Conservation (phyloP, 192 early-diverging fungal species). For the Coemansia sp. region DNA sequence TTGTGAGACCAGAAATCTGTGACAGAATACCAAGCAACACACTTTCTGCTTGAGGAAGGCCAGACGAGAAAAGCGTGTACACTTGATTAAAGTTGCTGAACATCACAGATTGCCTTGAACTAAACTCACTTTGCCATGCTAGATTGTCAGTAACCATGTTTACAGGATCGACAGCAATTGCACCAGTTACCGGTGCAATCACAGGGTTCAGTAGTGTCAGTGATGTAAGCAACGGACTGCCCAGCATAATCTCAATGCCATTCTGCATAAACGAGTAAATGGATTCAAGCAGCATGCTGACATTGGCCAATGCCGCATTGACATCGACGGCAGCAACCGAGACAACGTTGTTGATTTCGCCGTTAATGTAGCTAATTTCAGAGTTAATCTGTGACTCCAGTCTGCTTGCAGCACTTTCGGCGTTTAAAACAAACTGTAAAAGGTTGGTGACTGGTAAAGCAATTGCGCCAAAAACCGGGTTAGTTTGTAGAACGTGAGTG, state of each 20-base stretch:
- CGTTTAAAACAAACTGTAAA: constrained; percentile 17
- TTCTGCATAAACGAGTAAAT: constrained; percentile 35
- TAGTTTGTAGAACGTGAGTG: constrained; percentile 12
- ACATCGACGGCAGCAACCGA: constrained; percentile 18
- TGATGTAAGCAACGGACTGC: constrained; percentile 30
- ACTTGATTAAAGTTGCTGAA: constrained; percentile 17
- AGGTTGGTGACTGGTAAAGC: constrained; percentile 39
- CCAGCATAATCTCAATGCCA: constrained; percentile 21
- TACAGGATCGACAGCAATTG: constrained; percentile 26
- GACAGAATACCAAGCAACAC: constrained; percentile 21
- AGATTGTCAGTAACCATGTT: constrained; percentile 25
- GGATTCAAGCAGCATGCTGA: constrained; percentile 16
- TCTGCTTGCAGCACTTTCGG: constrained; percentile 5
- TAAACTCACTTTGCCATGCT: constrained; percentile 30
- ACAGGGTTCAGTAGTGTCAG: constrained; percentile 26
- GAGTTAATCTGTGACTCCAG: constrained; percentile 22
- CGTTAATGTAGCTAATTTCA: constrained; percentile 16
- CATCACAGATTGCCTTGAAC: constrained; percentile 17
- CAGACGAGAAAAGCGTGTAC: constrained; percentile 37
- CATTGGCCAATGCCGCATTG: constrained; percentile 9
- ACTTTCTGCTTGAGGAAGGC: constrained; percentile 26
- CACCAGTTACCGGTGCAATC: not conserved
- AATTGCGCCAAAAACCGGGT: constrained; percentile 20
- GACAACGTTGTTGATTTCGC: constrained; percentile 11
- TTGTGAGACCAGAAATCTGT: constrained; percentile 9